Evolutionary conservation across 1,139 yeast species (phyloP).

Genomic region (Hanseniaspora uvarum): DNA sequence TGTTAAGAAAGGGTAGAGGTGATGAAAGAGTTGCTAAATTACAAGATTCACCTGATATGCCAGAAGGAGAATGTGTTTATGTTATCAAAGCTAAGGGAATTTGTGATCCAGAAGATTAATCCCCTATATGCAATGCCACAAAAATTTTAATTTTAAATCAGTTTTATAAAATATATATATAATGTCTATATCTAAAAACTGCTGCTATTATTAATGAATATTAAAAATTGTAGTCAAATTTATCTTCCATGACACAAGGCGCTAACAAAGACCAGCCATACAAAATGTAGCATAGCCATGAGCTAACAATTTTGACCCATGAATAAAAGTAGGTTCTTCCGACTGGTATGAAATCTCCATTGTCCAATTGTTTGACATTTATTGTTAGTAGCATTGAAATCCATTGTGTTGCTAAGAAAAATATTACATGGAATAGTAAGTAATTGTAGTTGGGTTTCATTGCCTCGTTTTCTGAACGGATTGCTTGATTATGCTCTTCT

Average conservation of each 20-base stretch:
- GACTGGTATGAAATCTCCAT: constrained; percentile 88
- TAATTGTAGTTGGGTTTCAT: constrained; percentile 73
- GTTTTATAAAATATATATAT: too few relatives aligned
- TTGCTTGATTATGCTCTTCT: constrained; percentile 36
- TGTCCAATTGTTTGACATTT: constrained; percentile 74
- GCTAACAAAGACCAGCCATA: constrained; percentile 90
- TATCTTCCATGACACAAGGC: constrained; percentile 80
- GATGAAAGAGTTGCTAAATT: constrained; percentile 58
- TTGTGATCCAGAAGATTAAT: constrained; percentile 36
- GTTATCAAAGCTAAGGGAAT: constrained; percentile 46
- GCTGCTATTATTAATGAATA: not conserved
- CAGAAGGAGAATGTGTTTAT: constrained; percentile 47
- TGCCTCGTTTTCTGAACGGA: constrained; percentile 37
- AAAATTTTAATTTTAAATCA: too few relatives aligned
- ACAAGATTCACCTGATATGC: constrained; percentile 56
- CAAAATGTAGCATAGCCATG: constrained; percentile 81
- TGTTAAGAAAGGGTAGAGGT: constrained; percentile 52
- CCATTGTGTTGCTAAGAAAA: constrained; percentile 93
- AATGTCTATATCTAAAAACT: too few relatives aligned
- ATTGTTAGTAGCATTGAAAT: constrained; percentile 87
- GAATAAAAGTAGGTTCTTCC: constrained; percentile 93
- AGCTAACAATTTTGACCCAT: constrained; percentile 85
- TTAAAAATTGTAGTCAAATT: constrained; percentile 41
- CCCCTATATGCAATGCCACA: too few relatives aligned
- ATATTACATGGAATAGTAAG: constrained; percentile 77